Conservation (phyloP, 1,284 basidiomycete genomes). For the Schizophyllum amplum region DNA sequence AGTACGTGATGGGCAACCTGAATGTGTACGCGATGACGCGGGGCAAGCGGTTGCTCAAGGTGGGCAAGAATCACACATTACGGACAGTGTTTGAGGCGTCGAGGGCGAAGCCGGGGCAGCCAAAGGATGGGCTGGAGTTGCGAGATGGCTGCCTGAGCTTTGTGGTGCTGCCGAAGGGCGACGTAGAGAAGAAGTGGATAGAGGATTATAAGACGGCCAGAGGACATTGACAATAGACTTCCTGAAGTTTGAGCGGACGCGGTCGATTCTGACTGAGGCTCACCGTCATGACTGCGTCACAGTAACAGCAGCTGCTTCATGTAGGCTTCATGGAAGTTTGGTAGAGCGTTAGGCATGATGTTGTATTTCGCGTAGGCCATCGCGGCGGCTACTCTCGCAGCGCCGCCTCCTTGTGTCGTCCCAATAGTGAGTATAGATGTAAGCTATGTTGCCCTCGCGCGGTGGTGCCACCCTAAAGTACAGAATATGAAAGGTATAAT, state of each 20-base stretch:
- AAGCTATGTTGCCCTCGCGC: background rate
- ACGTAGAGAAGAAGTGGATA: slow-evolving; percentile 82
- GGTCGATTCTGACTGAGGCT: too few relatives aligned
- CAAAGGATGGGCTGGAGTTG: slow-evolving; percentile 76
- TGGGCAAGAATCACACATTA: slow-evolving; percentile 84
- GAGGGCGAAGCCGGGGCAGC: slow-evolving; percentile 48
- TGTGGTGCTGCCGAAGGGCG: slow-evolving; percentile 77
- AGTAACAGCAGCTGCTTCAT: too few relatives aligned
- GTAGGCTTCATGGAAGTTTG: too few relatives aligned
- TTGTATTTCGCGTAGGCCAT: too few relatives aligned
- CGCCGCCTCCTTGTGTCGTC: background rate
- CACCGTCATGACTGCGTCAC: too few relatives aligned
- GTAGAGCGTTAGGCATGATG: too few relatives aligned
- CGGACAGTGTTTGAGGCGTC: slow-evolving; percentile 66
- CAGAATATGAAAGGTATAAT: background rate
- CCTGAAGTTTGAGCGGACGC: too few relatives aligned
- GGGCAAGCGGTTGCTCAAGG: slow-evolving; percentile 72
- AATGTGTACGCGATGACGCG: slow-evolving; percentile 82
- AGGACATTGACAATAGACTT: too few relatives aligned
- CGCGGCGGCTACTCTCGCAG: too few relatives aligned
- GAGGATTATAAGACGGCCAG: slow-evolving; percentile 68
- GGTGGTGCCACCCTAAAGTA: background rate
- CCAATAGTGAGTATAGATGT: background rate
- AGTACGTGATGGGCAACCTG: slow-evolving; percentile 65
- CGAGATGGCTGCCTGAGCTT: slow-evolving; percentile 84